phyloP scores from a whole-genome alignment of 2,329 filamentous ascomycete species.

The Trichoderma sp. region DNA sequence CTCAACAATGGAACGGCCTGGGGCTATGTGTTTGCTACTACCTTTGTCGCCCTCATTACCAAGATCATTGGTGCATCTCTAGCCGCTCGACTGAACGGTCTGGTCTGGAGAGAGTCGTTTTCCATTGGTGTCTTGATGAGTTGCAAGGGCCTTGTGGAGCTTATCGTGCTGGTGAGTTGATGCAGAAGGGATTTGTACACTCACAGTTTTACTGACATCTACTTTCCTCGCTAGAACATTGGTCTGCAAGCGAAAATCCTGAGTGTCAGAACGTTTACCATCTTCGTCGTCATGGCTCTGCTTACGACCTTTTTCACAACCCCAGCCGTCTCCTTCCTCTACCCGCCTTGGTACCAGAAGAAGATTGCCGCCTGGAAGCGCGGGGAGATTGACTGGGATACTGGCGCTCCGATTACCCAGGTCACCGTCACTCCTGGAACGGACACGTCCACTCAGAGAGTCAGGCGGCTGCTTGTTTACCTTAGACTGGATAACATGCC shows the following conservation, averaged over 20 bases:
- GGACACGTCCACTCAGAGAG: conserved; percentile 31
- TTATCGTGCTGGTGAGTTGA: conserved; percentile 80
- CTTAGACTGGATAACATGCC: conserved; percentile 84
- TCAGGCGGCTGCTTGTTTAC: conserved; percentile 74
- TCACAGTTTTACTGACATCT: conserved; percentile 7
- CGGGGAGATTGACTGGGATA: conserved; percentile 87
- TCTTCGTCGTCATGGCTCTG: conserved; percentile 92
- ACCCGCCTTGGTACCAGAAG: conserved; percentile 65
- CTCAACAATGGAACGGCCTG: conserved; percentile 80
- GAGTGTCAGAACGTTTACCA: conserved; percentile 80
- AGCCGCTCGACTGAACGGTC: conserved; percentile 72
- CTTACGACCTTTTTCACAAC: conserved; percentile 84
- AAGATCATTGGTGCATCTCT: conserved; percentile 84
- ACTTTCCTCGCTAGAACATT: conserved; percentile 58
- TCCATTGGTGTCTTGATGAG: conserved; percentile 92
- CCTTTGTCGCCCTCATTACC: conserved; percentile 76
- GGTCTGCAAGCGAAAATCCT: conserved; percentile 82
- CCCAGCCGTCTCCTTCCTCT: conserved; percentile 71
- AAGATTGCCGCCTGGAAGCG: conserved; percentile 64
- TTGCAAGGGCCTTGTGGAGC: conserved; percentile 91
- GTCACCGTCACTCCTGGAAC: conserved; percentile 28
- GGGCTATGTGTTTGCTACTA: conserved; percentile 86
- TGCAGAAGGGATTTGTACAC: neutral
- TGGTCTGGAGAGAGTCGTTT: conserved; percentile 88
- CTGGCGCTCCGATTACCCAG: conserved; percentile 31